phyloP scores from a whole-genome alignment of 805 yeast genomes.

The Schwanniomyces polymorphus region DNA sequence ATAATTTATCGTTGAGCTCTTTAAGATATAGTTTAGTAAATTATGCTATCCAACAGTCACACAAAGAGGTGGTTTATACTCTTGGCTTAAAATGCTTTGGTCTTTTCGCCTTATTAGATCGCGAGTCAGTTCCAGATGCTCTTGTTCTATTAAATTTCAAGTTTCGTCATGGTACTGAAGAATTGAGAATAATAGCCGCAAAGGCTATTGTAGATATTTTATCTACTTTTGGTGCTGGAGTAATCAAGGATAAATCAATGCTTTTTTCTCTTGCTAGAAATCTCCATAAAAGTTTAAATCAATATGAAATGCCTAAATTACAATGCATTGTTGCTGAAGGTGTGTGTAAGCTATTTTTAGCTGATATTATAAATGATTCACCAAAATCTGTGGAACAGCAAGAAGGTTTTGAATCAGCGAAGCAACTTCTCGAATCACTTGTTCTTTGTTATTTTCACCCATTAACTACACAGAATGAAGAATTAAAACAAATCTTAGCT shows the following conservation, averaged over 20 bases:
- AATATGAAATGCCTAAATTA: conserved; percentile 56
- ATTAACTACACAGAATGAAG: conserved; percentile 56
- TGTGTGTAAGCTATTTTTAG: conserved; percentile 74
- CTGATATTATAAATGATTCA: conserved; percentile 70
- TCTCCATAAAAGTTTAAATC: conserved; percentile 64
- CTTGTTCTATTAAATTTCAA: conserved; percentile 67
- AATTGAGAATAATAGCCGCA: conserved; percentile 60
- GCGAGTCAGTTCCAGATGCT: conserved; percentile 59
- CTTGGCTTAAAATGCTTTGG: conserved; percentile 78
- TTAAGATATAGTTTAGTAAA: conserved; percentile 73
- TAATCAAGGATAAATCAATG: conserved; percentile 53
- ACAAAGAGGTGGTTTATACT: conserved; percentile 56
- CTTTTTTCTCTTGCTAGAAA: conserved; percentile 65
- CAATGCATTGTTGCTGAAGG: conserved; percentile 88
- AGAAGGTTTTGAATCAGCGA: conserved; percentile 26
- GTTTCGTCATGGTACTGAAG: conserved; percentile 64
- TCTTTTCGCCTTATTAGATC: conserved; percentile 71
- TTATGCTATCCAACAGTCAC: conserved; percentile 59
- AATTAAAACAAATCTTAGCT: conserved; percentile 74
- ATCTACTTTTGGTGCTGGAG: conserved; percentile 71
- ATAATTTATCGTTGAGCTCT: conserved; percentile 65
- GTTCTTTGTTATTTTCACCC: conserved; percentile 78
- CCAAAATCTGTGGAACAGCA: conserved; percentile 31
- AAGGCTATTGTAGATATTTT: conserved; percentile 76
- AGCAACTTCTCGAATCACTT: conserved; percentile 61